These are phyloP conservation scores for Neoboletus brunneissimus DNA, from an alignment of 768 basidiomycete genomes.

Conservation along the genomic window DNA sequence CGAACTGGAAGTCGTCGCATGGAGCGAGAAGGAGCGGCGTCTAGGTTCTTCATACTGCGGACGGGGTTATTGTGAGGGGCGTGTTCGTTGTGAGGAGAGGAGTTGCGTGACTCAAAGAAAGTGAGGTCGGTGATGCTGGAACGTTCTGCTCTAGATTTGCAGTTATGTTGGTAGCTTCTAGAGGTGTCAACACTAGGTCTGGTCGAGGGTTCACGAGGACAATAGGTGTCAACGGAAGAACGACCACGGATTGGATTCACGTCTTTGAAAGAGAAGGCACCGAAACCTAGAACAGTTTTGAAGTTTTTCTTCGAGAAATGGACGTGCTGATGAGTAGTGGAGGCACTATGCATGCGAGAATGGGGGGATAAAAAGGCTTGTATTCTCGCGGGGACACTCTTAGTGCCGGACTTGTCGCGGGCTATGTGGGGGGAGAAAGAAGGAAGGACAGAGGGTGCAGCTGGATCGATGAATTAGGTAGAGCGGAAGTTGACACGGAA, in stretches of 20 bases:
- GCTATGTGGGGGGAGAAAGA: conserved; percentile 26
- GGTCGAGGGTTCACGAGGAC: conserved; percentile 29
- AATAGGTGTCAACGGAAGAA: conserved; percentile 29
- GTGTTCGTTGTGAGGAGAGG: conserved; percentile 32
- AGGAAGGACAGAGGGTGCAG: conserved; percentile 25
- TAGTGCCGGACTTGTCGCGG: conserved; percentile 26
- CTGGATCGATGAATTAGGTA: conserved; percentile 31
- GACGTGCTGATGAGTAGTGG: conserved; percentile 35
- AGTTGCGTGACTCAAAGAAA: conserved; percentile 39
- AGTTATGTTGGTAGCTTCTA: conserved; percentile 34
- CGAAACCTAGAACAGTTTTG: conserved; percentile 47
- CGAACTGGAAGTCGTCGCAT: conserved; percentile 52
- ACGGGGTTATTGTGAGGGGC: conserved; percentile 30
- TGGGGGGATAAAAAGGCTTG: conserved; percentile 13
- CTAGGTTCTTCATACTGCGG: conserved; percentile 43
- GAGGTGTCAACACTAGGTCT: conserved; percentile 47
- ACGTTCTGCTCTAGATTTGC: conserved; percentile 36
- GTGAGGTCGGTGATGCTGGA: conserved; percentile 41
- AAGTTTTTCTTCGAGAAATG: conserved; percentile 44
- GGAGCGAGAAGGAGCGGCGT: conserved; percentile 41
- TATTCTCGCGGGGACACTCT: conserved; percentile 28
- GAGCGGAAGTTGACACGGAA: conserved; percentile 28
- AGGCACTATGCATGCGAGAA: conserved; percentile 45
- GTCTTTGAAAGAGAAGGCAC: conserved; percentile 37
- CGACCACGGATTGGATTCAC: conserved; percentile 29